These are phyloP conservation scores for Biscogniauxia sp. DNA, from an alignment of 2,329 filamentous ascomycete genomes.

Conservation along the genomic window DNA sequence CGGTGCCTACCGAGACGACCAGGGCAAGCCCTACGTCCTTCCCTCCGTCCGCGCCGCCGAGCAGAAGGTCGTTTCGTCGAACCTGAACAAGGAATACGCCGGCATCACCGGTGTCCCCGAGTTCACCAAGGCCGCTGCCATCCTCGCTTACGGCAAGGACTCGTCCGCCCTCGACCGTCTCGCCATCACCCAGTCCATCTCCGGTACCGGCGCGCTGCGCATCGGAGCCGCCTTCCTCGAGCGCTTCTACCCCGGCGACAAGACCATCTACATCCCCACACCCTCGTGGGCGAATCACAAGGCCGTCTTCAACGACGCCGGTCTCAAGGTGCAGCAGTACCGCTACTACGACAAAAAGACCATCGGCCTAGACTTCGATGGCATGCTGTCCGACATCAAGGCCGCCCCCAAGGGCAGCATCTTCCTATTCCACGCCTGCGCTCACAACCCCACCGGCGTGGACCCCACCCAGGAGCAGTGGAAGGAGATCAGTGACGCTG, in stretches of 20 bases:
- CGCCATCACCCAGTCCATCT: conserved; percentile 96
- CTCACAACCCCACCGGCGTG: conserved; percentile 96
- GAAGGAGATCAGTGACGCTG: conserved; percentile 81
- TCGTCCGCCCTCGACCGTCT: conserved; percentile 75
- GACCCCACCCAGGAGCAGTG: conserved; percentile 92
- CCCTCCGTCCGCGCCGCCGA: conserved; percentile 89
- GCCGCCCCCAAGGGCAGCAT: conserved; percentile 81
- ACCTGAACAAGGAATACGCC: conserved; percentile 95
- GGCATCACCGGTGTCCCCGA: conserved; percentile 94
- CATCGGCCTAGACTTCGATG: conserved; percentile 95
- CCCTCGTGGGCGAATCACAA: conserved; percentile 99
- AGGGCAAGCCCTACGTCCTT: conserved; percentile 96
- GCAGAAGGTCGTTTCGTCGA: conserved; percentile 74
- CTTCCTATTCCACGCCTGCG: conserved; percentile 93
- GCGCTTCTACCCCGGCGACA: conserved; percentile 85
- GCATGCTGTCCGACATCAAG: conserved; percentile 88
- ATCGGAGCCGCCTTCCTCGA: conserved; percentile 92
- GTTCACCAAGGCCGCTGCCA: conserved; percentile 88
- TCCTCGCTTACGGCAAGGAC: conserved; percentile 84
- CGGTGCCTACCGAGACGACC: conserved; percentile 96
- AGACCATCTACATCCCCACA: conserved; percentile 94
- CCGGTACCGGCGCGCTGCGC: conserved; percentile 91
- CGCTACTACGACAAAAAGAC: conserved; percentile 99
- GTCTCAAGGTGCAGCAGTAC: conserved; percentile 90
- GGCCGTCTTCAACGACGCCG: conserved; percentile 91